These are phyloP conservation scores for Endocarpon pusillum DNA, from an alignment of 495 filamentous ascomycete genomes.

Conservation along the genomic window DNA sequence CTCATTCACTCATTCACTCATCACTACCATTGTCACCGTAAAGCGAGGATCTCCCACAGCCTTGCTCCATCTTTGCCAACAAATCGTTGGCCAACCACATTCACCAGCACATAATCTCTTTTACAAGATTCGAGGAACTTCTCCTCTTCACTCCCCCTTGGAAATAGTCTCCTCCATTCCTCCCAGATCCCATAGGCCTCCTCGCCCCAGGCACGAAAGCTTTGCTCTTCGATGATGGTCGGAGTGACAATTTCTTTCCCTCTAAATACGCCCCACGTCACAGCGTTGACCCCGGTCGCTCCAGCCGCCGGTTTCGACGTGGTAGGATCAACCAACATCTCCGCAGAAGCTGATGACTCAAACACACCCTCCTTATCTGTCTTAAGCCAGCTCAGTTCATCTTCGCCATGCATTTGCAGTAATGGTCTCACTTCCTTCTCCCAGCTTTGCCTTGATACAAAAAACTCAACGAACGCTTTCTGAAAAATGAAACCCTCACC, in stretches of 20 bases:
- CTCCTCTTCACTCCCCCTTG: slow-evolving; percentile 43
- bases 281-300: slow-evolving; percentile 51
- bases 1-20: too few species aligned
- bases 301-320: slow-evolving; percentile 10
- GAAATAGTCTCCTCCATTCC: slow-evolving; percentile 83
- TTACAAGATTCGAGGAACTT: slow-evolving; percentile 48
- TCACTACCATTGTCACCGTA: too few species aligned
- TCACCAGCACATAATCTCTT: slow-evolving; percentile 68
- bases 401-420: slow-evolving; percentile 37
- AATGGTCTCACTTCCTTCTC: slow-evolving; percentile 34
- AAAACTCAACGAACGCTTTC: slow-evolving; percentile 95
- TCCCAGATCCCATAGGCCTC: slow-evolving; percentile 92
- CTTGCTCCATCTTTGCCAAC: slow-evolving; percentile 34
- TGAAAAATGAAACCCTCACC: slow-evolving; percentile 88
- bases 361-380: slow-evolving; percentile 56
- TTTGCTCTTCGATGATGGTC: slow-evolving; percentile 93
- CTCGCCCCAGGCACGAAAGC: slow-evolving; percentile 86
- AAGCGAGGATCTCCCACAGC: slow-evolving; percentile 42
- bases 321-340: slow-evolving; percentile 4
- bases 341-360: slow-evolving; percentile 36
- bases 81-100: slow-evolving; percentile 77
- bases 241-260: slow-evolving; percentile 96
- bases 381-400: slow-evolving; percentile 71
- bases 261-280: slow-evolving; percentile 92
- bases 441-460: slow-evolving; percentile 60